Evolutionary conservation across 1,284 basidiomycete genomes (phyloP).

Genomic region (Heliocybe sulcata): DNA sequence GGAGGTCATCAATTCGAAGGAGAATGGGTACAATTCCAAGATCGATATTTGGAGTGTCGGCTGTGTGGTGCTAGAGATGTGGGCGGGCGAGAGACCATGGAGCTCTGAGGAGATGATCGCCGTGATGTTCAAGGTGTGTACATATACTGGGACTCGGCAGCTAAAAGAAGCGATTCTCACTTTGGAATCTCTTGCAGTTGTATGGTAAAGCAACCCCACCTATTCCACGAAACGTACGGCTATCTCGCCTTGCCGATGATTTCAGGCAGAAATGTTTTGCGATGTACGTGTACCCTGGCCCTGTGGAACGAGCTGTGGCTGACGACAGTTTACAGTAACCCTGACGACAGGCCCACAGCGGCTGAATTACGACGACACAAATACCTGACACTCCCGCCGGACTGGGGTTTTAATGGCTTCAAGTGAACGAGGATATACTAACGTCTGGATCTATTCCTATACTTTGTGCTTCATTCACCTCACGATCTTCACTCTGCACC

Average conservation of each 20-base stretch:
- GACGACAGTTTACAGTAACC: constrained; percentile 49
- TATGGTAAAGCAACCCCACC: constrained; percentile 84
- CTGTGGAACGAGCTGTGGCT: constrained; percentile 3
- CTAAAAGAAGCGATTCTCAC: neutral
- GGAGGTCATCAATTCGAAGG: constrained; percentile 84
- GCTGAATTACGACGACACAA: constrained; percentile 77
- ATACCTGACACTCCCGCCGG: constrained; percentile 72
- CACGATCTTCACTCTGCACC: neutral
- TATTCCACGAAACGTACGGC: constrained; percentile 74
- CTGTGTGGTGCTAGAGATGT: constrained; percentile 98
- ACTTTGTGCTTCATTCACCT: neutral
- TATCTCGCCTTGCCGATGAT: constrained; percentile 75
- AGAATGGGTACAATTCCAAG: constrained; percentile 90
- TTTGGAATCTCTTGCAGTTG: constrained; percentile 37
- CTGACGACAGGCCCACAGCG: constrained; percentile 81
- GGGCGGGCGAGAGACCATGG: constrained; percentile 94
- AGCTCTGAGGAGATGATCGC: constrained; percentile 82
- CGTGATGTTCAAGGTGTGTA: constrained; percentile 85
- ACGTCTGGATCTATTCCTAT: neutral
- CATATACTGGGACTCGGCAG: neutral
- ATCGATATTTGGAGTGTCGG: constrained; percentile 98
- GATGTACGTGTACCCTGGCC: constrained; percentile 46
- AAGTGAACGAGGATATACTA: constrained; percentile 10
- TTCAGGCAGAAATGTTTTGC: constrained; percentile 90
- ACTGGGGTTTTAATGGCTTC: constrained; percentile 74